Evolutionary conservation across 805 yeast species (phyloP), one percentile per base, ranked within the genome.

Genomic region (Saturnispora mendoncae): DNA sequence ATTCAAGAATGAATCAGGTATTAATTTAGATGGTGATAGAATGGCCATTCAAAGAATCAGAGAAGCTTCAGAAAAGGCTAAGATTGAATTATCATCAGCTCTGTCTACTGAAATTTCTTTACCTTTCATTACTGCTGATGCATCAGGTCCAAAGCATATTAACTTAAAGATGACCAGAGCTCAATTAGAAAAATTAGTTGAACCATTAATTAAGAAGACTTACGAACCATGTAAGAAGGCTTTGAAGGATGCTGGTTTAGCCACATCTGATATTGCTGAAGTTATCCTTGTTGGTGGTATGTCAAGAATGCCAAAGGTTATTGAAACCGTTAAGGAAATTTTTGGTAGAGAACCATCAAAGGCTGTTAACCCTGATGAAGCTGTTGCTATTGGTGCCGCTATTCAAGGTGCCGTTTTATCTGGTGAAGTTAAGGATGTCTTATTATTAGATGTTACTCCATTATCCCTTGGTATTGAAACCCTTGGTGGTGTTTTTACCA

Each of bases 401-500:
- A 81, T 84, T 53, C 94, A 84, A 65, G 94, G 90, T 54, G 94
- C 88, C 51, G 80, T 84, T 30, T 65, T 84, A 43, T 80, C 88
- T 17, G 94, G 94, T 50, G 86, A 83, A 52, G 80, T 84, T 41
- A 79, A 76, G 61, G 82, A 83, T 56, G 90, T 84, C 33, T 71
- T 84, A 40, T 62, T 84, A 42, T 68, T 84, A 50, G 94, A 84
- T 62, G 92, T 84, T 18, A 81, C 92, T 21, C 94, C 94, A 60
- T 74, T 84, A 61, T 82, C 92, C 45, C 74, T 87, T 51, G 97
- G 97, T 81, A 87, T 87, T 63, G 97, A 87, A 78, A 87, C 97
- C 61, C 78, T 87, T 68, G 97, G 97, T 64, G 97, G 97, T 71
- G 96, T 87, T 51, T 87, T 87, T 73, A 88, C 96, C 45, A 77